Evolutionary conservation across 2,329 filamentous ascomycete species (phyloP).

Genomic region (Neonectria ditissima): DNA sequence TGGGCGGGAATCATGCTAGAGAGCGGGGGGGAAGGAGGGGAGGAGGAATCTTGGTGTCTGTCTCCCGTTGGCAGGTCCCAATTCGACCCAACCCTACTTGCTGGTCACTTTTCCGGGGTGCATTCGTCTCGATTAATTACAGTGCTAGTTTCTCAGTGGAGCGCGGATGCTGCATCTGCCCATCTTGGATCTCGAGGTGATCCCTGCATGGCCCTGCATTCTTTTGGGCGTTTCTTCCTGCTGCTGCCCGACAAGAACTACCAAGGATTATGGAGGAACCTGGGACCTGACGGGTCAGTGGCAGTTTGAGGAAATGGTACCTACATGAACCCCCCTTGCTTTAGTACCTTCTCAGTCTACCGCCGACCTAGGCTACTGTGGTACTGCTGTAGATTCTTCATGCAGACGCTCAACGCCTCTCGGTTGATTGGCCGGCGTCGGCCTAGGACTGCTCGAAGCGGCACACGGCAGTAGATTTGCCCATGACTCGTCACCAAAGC

Average conservation of each 20-base stretch:
- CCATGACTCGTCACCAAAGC: constrained; percentile 5
- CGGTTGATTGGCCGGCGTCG: constrained; percentile 10
- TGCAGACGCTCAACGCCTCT: not conserved
- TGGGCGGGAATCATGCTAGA: constrained; percentile 18
- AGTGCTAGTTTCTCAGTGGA: constrained; percentile 11
- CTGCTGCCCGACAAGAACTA: constrained; percentile 19
- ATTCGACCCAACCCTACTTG: not conserved
- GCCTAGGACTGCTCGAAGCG: not conserved
- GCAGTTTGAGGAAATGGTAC: not conserved
- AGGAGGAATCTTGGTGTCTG: constrained; percentile 5
- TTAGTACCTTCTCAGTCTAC: not conserved
- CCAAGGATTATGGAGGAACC: too few relatives aligned
- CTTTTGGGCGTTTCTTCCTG: constrained; percentile 8
- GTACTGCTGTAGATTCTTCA: not conserved
- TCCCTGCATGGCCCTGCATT: constrained; percentile 10
- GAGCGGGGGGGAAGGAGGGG: constrained; percentile 9
- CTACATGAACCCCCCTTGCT: not conserved
- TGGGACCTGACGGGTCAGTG: constrained; percentile 8
- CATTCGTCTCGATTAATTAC: constrained; percentile 3
- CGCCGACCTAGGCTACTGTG: not conserved
- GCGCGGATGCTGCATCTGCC: not conserved
- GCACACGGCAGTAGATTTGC: constrained; percentile 1
- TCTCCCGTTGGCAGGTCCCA: not conserved
- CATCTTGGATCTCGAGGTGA: constrained; percentile 14
- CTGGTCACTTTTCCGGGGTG: not conserved